Evolutionary conservation across 352 stramenopile species (phyloP).

Genomic region (Globisporangium paroecandrum): DNA sequence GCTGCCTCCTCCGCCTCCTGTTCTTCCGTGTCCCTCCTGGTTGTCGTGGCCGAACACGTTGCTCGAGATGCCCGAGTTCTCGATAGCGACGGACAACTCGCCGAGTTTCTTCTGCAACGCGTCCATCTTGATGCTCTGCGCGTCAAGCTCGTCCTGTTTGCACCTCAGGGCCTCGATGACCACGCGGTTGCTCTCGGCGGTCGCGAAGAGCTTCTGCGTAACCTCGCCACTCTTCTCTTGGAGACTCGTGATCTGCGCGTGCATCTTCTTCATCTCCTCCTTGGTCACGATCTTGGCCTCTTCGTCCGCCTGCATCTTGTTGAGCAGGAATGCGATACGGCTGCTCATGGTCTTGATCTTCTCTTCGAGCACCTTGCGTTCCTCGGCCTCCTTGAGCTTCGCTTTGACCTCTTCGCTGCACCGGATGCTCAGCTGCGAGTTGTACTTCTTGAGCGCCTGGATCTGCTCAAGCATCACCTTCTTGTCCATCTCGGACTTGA

Average conservation of each 20-base stretch:
- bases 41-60: slow-evolving; percentile 18
- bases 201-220: slow-evolving; percentile 85
- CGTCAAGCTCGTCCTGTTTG: slow-evolving; percentile 89
- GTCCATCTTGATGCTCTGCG: slow-evolving; percentile 75
- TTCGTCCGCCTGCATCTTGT: slow-evolving; percentile 96
- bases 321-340: slow-evolving; percentile 93
- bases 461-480: slow-evolving; percentile 94
- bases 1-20: not conserved
- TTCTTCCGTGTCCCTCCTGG: slow-evolving; percentile 22
- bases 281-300: slow-evolving; percentile 91
- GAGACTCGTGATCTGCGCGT: slow-evolving; percentile 87
- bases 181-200: slow-evolving; percentile 91
- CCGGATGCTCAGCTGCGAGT: slow-evolving; percentile 88
- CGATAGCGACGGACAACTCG: slow-evolving; percentile 49
- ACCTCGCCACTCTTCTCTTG: slow-evolving; percentile 89
- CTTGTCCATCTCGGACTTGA: slow-evolving; percentile 94
- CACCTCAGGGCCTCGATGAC: slow-evolving; percentile 89
- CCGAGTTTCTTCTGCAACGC: slow-evolving; percentile 76
- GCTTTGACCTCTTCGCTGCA: slow-evolving; percentile 92
- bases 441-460: slow-evolving; percentile 94
- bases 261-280: slow-evolving; percentile 94
- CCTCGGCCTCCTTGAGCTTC: slow-evolving; percentile 90
- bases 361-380: slow-evolving; percentile 90
- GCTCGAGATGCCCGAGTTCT: slow-evolving; percentile 39
- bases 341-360: slow-evolving; percentile 93